These are phyloP conservation scores for Plasmopara halstedii DNA, from an alignment of 352 stramenopile genomes.

Conservation along the genomic window DNA sequence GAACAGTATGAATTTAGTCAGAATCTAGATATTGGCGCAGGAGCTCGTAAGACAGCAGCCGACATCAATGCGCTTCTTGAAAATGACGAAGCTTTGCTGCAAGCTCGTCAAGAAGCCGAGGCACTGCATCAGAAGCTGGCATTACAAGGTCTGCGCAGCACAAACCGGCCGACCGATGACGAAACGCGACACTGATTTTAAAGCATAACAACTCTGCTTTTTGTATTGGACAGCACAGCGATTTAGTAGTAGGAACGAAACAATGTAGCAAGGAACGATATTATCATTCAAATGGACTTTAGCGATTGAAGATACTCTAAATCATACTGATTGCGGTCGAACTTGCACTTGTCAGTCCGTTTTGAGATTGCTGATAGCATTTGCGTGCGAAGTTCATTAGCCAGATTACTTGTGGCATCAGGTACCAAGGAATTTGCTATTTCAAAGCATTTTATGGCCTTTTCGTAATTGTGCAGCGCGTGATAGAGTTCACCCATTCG, in stretches of 20 bases:
- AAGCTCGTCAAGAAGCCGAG: constrained; percentile 35
- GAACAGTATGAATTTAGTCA: constrained; percentile 72
- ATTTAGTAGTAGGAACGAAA: no score
- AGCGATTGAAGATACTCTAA: constrained; percentile 33
- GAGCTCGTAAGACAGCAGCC: constrained; percentile 48
- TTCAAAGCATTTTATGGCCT: constrained; percentile 30
- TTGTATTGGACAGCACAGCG: not conserved
- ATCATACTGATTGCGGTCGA: constrained; percentile 58
- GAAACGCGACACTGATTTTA: no score
- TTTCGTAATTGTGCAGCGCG: constrained; percentile 40
- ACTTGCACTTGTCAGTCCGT: constrained; percentile 52
- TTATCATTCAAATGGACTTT: constrained; percentile 8
- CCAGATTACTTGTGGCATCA: not conserved
- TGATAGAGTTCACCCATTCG: constrained; percentile 45
- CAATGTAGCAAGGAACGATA: constrained; percentile 1
- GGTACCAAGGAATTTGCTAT: constrained; percentile 10
- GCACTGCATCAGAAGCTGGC: constrained; percentile 53
- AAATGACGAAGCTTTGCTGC: constrained; percentile 44
- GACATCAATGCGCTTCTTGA: constrained; percentile 42
- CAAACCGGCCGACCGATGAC: constrained; percentile 8
- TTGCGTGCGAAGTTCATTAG: constrained; percentile 4
- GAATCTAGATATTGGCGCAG: constrained; percentile 54
- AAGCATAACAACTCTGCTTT: no score
- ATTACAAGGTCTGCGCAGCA: constrained; percentile 22
- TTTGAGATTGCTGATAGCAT: constrained; percentile 29